Evolutionary conservation across 495 filamentous ascomycete genomes (phyloP).

Genomic region (Neurospora tetrasperma): DNA sequence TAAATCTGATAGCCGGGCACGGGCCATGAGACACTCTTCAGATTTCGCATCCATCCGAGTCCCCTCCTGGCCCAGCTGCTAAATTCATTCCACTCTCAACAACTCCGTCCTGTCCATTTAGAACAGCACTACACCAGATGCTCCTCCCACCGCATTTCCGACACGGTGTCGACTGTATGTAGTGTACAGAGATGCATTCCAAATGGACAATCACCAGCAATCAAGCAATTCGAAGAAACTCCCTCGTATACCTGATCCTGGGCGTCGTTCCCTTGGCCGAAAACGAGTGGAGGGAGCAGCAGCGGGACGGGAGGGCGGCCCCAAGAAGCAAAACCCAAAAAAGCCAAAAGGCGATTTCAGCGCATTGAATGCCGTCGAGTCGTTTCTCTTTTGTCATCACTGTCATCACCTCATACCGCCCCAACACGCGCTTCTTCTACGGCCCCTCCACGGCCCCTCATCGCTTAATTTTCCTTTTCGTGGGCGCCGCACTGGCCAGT

Average conservation of each 20-base stretch:
- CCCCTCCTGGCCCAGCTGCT: not conserved
- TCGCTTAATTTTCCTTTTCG: not conserved
- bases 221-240: not conserved
- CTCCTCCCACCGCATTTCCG: not conserved
- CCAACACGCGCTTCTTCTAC: not conserved
- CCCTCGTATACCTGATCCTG: not conserved
- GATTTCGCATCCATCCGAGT: not conserved
- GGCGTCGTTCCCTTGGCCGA: not conserved
- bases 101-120: not conserved
- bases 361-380: not conserved
- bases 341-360: not conserved
- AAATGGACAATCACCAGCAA: not conserved
- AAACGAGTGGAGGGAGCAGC: not conserved
- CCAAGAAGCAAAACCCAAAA: not conserved
- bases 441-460: not conserved
- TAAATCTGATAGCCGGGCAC: not conserved
- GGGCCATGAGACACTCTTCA: not conserved
- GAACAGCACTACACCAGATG: not conserved
- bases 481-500: constrained; percentile 18
- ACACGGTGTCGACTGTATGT: not conserved
- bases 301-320: not conserved
- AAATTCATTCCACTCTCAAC: not conserved
- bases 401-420: not conserved
- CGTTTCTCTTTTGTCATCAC: no score
- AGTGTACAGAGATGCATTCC: not conserved